These are phyloP conservation scores for Alopecurus myosuroides DNA, from an alignment of 176 grass and related monocot genomes.

Conservation along the genomic window DNA sequence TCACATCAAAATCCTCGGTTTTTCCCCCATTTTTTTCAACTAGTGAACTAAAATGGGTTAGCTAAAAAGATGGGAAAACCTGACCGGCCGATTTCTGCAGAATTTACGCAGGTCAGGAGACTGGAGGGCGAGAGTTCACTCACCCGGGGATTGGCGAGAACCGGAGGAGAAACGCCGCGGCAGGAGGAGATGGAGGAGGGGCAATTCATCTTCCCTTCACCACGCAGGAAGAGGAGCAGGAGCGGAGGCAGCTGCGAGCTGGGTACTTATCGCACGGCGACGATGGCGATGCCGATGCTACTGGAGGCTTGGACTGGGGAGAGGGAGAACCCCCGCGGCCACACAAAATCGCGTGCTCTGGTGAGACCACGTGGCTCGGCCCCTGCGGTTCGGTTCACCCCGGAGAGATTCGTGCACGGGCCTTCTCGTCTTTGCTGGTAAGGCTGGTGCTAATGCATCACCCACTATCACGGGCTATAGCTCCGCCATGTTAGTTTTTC, in stretches of 20 bases:
- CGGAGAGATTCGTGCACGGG: no score
- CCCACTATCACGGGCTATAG: no score
- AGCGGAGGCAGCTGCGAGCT: neutral
- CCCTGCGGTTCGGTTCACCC: neutral
- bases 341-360: neutral
- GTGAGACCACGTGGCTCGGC: neutral
- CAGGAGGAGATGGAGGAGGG: slow-evolving; percentile 8
- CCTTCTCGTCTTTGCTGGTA: no score
- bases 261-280: neutral
- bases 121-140: neutral
- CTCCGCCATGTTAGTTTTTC: no score
- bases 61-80: neutral
- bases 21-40: neutral
- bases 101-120: neutral
- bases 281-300: neutral
- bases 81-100: neutral
- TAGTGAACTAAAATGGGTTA: neutral
- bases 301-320: neutral
- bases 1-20: neutral
- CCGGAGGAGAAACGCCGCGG: slow-evolving; percentile 31
- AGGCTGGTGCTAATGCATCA: no score
- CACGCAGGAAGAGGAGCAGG: neutral
- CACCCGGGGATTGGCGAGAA: slow-evolving; percentile 23
- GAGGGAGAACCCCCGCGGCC: neutral
- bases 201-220: slow-evolving; percentile 16